phyloP scores from a whole-genome alignment of 2,329 filamentous ascomycete species.

The Helotiales sp. region DNA sequence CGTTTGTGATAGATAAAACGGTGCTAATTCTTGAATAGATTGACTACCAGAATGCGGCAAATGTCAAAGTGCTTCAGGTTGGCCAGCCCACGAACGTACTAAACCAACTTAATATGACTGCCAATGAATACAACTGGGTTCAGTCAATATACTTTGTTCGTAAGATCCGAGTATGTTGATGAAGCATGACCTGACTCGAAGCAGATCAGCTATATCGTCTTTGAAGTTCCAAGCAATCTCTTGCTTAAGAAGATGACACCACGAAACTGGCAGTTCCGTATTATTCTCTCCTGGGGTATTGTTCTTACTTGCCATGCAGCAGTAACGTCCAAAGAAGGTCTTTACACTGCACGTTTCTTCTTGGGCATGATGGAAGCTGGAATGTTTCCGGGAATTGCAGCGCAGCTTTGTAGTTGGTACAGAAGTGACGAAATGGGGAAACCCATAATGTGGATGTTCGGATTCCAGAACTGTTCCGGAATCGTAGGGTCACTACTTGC shows the following conservation, averaged over 20 bases:
- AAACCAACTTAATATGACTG: conserved; percentile 40
- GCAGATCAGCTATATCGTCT: conserved; percentile 41
- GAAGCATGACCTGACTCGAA: neutral
- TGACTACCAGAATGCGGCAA: conserved; percentile 42
- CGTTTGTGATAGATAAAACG: neutral
- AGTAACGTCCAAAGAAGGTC: conserved; percentile 39
- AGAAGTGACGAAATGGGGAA: conserved; percentile 45
- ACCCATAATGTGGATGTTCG: conserved; percentile 45
- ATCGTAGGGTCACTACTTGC: conserved; percentile 49
- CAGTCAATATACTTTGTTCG: conserved; percentile 41
- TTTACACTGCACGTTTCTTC: conserved; percentile 42
- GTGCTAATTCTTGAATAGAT: conserved; percentile 25
- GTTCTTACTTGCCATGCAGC: conserved; percentile 41
- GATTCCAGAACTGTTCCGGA: conserved; percentile 37
- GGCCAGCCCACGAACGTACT: conserved; percentile 40
- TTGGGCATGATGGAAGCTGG: conserved; percentile 44
- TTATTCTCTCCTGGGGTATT: conserved; percentile 40
- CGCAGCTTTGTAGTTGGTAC: conserved; percentile 48
- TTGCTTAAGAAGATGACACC: conserved; percentile 40
- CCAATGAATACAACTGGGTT: conserved; percentile 43
- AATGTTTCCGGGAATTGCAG: conserved; percentile 43
- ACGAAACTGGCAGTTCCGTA: conserved; percentile 38
- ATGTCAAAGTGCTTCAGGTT: conserved; percentile 44
- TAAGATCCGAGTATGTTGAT: neutral
- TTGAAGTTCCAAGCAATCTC: conserved; percentile 42